Evolutionary conservation across 2,329 filamentous ascomycete species (phyloP), one percentile per base, ranked within the genome.

Genomic region (Colletotrichum lentis): DNA sequence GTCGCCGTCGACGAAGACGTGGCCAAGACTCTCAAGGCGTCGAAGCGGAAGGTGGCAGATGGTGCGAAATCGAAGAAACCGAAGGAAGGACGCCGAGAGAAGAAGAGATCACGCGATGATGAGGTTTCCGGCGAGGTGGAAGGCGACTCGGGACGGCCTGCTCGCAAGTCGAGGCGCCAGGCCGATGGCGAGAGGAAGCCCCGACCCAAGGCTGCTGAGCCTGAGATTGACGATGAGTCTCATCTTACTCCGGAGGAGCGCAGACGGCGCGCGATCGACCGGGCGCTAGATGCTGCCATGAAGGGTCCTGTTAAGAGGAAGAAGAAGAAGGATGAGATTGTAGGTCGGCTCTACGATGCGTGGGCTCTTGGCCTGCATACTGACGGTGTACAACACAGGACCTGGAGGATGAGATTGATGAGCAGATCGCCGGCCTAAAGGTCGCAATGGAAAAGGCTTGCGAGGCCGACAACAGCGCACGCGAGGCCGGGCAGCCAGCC

Each of bases 361-460:
- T 37, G 20, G 46, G 31, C 20, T 54, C 43, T 20, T 7, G 35
- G n/a, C 7, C 18, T 52, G 22, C n/a, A 60, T 27, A 46, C 74
- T 77, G 72, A 77, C 72, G 20, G n/a, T 35, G 10, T 20, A 41
- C 24, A 18, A 39, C 69, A 12, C 73, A 95, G 91, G 95, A 98
- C 72, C 85, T 98, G 54, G 94, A 97, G 77, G 90, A 93, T 74
- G 90, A 92, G 80, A 92, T 95, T 72, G 96, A 98, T 77, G 91
- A 94, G 52, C 91, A 96, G 75, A 94, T 99, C 71, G 93, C 93
- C 65, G 86, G 91, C 56, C 90, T 99, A 77, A 96, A 96, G 75
- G 86, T 92, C 62, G 89, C 90, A 64, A 99, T 99, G 94, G 94
- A 96, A 72, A 86, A 89, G 72, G 96, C 96, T 18, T 97, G 95